Base-by-base conservation (phyloP, 2,329 filamentous ascomycete species). In the Torrubiella hemipterigena region DNA sequence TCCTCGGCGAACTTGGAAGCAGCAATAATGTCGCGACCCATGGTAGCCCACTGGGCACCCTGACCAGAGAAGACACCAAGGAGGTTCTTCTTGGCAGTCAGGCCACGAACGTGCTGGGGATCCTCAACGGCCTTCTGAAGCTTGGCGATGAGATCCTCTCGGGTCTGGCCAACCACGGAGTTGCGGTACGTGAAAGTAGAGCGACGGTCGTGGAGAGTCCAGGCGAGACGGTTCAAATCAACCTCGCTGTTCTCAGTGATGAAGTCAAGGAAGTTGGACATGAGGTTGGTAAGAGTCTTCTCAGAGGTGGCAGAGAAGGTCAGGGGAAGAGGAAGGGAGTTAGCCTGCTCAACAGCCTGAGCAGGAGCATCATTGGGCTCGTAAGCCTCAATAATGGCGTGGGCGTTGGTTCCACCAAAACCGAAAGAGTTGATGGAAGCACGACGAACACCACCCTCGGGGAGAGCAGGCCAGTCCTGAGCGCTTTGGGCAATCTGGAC, bases 381-480 rank as follows among this genome's bases (percentile, higher is more conserved):
- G 21, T 35, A 35, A 2, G 26, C 30, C 22, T 36, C 34, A 36
- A 36, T 30, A 11, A 36, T 33, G 2, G 51, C 48, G 36, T 62
- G 59, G 8, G 52, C 56, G 38, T 63, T 63, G 12, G 59, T 55
- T 26, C 50, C 56, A 23, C 55, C 58, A 27, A 55, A 61, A 3
- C 59, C 59, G 31, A 64, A 65, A 32, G 49, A 53, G 43, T 63
- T 63, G 34, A 64, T 50, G 36, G 59, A 63, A n/a, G 34, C 34
- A 24, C 34, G 27, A 7, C 30, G 34, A 14, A 33, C 23, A 22
- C 30, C 30, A n/a, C 31, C 30, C 20, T 26, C n/a, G 20, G 29
- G 28, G 6, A 32, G 20, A 17, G 27, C 27, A 14, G 34, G 34
- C 34, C 34, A 36, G 27, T 20, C 21, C 23, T 30, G 30, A 20